phyloP scores from a whole-genome alignment of 116 monocot genomes.

The Posidonia oceanica region DNA sequence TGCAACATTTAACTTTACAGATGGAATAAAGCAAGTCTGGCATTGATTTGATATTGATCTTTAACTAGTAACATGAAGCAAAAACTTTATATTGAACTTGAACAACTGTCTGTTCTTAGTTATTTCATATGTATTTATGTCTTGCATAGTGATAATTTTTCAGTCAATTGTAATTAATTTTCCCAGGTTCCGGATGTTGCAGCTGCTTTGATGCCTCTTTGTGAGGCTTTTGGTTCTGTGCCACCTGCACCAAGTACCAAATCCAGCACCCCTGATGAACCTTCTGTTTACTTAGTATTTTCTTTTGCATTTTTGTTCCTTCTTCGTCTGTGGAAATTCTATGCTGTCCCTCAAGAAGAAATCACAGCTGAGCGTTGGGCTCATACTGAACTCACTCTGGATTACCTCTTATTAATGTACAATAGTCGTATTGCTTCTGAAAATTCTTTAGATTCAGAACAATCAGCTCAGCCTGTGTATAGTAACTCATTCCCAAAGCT shows the following conservation, averaged over 20 bases:
- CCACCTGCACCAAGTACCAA: conserved; percentile 35
- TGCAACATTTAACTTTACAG: too few relatives aligned
- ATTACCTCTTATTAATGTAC: conserved; percentile 67
- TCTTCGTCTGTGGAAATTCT: conserved; percentile 92
- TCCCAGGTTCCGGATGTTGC: conserved; percentile 80
- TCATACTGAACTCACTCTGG: conserved; percentile 49
- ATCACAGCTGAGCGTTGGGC: conserved; percentile 57
- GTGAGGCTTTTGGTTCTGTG: conserved; percentile 86
- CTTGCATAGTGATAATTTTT: too few relatives aligned
- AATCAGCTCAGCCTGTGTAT: conserved; percentile 46
- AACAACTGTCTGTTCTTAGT: too few relatives aligned
- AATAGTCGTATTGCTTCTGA: conserved; percentile 37
- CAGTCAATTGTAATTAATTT: too few relatives aligned
- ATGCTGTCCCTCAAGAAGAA: conserved; percentile 71
- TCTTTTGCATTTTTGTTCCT: conserved; percentile 91
- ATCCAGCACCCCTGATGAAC: conserved; percentile 39
- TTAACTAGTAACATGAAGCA: too few relatives aligned
- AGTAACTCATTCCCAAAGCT: conserved; percentile 83
- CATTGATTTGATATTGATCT: too few relatives aligned
- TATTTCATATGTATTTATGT: too few relatives aligned
- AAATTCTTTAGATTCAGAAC: conserved; percentile 15
- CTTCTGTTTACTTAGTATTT: conserved; percentile 64
- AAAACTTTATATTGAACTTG: too few relatives aligned
- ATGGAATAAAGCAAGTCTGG: too few relatives aligned
- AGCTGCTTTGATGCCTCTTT: conserved; percentile 80